These are phyloP conservation scores for Hypoxylon cercidicola DNA, from an alignment of 495 filamentous ascomycete genomes.

Conservation along the genomic window DNA sequence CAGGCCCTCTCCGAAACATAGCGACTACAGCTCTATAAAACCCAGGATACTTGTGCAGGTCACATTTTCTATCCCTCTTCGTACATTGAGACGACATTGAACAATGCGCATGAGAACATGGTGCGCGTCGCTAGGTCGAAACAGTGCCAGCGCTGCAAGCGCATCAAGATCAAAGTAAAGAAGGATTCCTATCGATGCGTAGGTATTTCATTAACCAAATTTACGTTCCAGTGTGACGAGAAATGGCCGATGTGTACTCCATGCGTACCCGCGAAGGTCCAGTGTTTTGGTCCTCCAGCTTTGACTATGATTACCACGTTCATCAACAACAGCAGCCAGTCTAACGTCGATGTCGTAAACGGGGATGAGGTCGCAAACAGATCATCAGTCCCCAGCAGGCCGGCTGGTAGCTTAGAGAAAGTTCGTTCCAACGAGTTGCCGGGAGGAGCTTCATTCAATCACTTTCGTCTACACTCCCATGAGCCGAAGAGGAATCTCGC, in stretches of 20 bases:
- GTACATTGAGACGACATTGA: conserved; percentile 14
- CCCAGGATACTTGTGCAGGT: not conserved
- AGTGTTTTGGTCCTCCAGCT: conserved; percentile 24
- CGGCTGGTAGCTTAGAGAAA: conserved; percentile 10
- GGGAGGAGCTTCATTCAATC: conserved; percentile 23
- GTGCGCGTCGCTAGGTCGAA: conserved; percentile 33
- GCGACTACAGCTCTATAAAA: conserved; percentile 10
- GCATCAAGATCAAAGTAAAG: conserved; percentile 34
- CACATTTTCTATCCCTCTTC: conserved; percentile 19
- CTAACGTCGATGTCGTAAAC: not conserved
- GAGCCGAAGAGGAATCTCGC: conserved; percentile 22
- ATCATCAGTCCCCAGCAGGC: not conserved
- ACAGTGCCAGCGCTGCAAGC: conserved; percentile 32
- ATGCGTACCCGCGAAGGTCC: conserved; percentile 21
- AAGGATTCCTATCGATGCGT: not conserved
- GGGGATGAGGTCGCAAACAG: not conserved
- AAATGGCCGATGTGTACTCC: conserved; percentile 37
- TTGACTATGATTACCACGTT: conserved; percentile 26
- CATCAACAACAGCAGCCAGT: conserved; percentile 15
- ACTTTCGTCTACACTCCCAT: conserved; percentile 25
- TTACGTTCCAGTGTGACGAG: conserved; percentile 27
- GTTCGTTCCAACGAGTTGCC: conserved; percentile 19
- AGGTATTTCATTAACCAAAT: not conserved
- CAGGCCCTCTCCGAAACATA: not conserved
- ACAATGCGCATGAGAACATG: conserved; percentile 13